A percentile compares a stretch with the other conserved stretches of the same genome.
Conservation (phyloP, 2,329 filamentous ascomycete species). For the Ophiostoma triangulosporum region DNA sequence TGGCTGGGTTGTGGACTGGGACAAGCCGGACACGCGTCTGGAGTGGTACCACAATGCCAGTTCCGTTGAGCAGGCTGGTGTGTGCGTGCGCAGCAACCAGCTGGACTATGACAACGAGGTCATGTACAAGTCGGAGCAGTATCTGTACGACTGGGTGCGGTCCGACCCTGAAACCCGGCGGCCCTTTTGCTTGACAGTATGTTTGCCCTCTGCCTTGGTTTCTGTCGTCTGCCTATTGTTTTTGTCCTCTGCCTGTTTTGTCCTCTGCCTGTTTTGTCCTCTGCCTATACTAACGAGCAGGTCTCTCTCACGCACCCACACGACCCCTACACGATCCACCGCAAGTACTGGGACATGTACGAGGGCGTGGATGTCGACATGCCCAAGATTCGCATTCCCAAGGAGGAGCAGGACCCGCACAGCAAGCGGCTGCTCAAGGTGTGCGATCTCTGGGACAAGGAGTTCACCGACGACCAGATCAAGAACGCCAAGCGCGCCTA, state of each 20-base stretch:
- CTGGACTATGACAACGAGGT: slow-evolving; percentile 94
- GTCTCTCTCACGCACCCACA: slow-evolving; percentile 90
- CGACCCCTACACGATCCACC: slow-evolving; percentile 87
- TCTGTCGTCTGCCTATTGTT: too few relatives aligned
- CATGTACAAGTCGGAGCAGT: slow-evolving; percentile 82
- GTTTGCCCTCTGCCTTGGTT: slow-evolving; percentile 14
- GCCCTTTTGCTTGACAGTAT: slow-evolving; percentile 70
- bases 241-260: background rate
- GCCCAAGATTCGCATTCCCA: slow-evolving; percentile 63
- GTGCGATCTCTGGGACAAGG: slow-evolving; percentile 71
- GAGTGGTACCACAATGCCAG: slow-evolving; percentile 97
- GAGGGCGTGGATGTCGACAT: slow-evolving; percentile 77
- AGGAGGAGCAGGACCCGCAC: slow-evolving; percentile 74
- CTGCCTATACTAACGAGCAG: too few relatives aligned
- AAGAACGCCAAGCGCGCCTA: slow-evolving; percentile 77
- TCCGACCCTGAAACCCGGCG: slow-evolving; percentile 56
- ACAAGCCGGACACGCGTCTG: slow-evolving; percentile 69
- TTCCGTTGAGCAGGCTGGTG: slow-evolving; percentile 79
- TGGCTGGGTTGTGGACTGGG: slow-evolving; percentile 93
- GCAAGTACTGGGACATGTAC: slow-evolving; percentile 88
- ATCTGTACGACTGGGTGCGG: slow-evolving; percentile 82
- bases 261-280: background rate
- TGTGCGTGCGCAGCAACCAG: slow-evolving; percentile 84
- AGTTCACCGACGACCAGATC: slow-evolving; percentile 76
- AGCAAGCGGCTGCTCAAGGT: slow-evolving; percentile 77